Evolutionary conservation across 176 grass and related monocot genomes (phyloP), one percentile per base, ranked within the genome.

Genomic region (Oryza brachyantha): DNA sequence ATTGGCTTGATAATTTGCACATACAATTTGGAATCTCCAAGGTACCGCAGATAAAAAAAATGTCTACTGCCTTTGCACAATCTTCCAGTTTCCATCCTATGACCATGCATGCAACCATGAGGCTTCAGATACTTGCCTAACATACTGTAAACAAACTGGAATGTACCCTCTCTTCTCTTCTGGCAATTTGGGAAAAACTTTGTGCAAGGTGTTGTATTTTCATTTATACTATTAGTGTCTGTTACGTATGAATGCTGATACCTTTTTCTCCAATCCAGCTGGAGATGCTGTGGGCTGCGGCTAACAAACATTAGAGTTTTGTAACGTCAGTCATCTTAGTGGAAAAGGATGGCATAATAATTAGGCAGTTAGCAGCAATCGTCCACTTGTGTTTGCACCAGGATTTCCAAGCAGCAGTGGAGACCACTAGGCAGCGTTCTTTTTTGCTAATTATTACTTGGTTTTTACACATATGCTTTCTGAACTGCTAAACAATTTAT

Each of bases 261-360:
- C 10, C 5, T 26, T 41, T 40, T 79, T 29, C 64, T 69, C 34
- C 64, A 40, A 58, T 58, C 77, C 48, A 68, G 64, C 65, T 70
- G 36, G 38, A 17, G 26, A 45, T 63, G 74, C 13, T 70, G 27
- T 61, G 8, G 24, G 74, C 13, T 70, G 16, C 41, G 24, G 25
- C 24, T 12, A 76, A n/a, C 36, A 42, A 76, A 63, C 10, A 8
- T 36, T 16, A 8, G 8, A 37, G 27, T 79, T 5, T 66, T 27
- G 3, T 79, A 16, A 25, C 55, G 26, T 12, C 54, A 16, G 45
- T 32, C 27, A 45, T 35, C 54, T 71, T 21, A 19, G 43, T 24
- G 38, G 25, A 24, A 31, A 68, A 62, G 1, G 21, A 3, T 22
- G 17, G 1, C 0, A 72, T 72, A 39, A 31, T 42, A n/a, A 14